These are phyloP conservation scores for Microcyclospora tardicrescens DNA, from an alignment of 2,329 filamentous ascomycete genomes.

Conservation along the genomic window DNA sequence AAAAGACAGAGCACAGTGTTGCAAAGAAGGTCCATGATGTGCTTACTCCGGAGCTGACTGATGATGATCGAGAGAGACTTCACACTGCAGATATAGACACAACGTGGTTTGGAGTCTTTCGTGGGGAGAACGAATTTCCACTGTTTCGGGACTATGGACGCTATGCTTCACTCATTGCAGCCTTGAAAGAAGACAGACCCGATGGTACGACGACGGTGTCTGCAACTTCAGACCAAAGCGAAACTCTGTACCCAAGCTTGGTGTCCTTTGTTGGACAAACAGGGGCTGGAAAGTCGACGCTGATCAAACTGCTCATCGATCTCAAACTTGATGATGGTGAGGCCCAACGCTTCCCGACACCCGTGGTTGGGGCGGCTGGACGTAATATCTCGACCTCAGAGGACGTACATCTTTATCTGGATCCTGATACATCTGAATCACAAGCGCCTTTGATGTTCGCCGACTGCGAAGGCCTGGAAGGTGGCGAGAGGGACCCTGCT, in stretches of 20 bases:
- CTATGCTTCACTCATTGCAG: constrained; percentile 27
- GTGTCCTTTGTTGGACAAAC: constrained; percentile 10
- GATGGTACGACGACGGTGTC: background rate
- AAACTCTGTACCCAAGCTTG: constrained; percentile 4
- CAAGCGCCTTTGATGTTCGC: constrained; percentile 32
- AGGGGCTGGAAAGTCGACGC: constrained; percentile 33
- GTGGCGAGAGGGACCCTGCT: constrained; percentile 29
- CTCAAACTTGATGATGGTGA: constrained; percentile 4
- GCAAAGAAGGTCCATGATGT: constrained; percentile 4
- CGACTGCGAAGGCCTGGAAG: constrained; percentile 39
- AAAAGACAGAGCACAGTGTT: constrained; percentile 2
- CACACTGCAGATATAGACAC: constrained; percentile 18
- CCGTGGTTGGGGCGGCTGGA: constrained; percentile 6
- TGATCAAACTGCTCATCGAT: constrained; percentile 35
- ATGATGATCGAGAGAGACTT: constrained; percentile 5
- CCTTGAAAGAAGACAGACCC: constrained; percentile 7
- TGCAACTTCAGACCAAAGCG: background rate
- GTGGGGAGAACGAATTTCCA: constrained; percentile 10
- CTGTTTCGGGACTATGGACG: constrained; percentile 27
- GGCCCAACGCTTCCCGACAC: constrained; percentile 10
- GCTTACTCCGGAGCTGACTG: constrained; percentile 1
- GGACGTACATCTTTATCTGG: constrained; percentile 38
- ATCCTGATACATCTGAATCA: constrained; percentile 27
- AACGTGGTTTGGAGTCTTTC: constrained; percentile 21
- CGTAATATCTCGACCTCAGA: constrained; percentile 31